phyloP scores from a whole-genome alignment of 139 green algal species.

The Zygnema circumcarinatum region DNA sequence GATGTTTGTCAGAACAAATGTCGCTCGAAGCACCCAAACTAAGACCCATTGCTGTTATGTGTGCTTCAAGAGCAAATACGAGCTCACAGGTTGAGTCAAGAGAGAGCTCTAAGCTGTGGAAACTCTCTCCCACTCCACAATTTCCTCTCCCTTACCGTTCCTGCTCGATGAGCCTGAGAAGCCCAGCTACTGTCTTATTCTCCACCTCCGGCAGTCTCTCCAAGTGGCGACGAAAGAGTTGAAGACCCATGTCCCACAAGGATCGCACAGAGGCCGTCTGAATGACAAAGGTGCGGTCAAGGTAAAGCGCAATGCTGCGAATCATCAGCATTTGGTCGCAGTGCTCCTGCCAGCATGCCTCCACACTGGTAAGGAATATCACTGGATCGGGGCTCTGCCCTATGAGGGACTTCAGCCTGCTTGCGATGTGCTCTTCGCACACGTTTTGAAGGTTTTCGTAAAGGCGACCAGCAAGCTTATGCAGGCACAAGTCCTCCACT shows the following conservation, averaged over 20 bases:
- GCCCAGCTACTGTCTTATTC: conserved; percentile 37
- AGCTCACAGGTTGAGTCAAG: too few species aligned
- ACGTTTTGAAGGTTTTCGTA: conserved; percentile 80
- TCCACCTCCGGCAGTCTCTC: conserved; percentile 63
- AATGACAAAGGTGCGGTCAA: conserved; percentile 94
- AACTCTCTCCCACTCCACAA: too few species aligned
- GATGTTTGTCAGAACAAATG: conserved; percentile 27
- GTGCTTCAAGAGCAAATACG: too few species aligned
- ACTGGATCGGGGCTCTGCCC: conserved; percentile 67
- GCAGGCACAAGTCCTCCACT: conserved; percentile 93
- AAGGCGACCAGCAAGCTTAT: conserved; percentile 83
- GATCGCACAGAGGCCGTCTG: conserved; percentile 68
- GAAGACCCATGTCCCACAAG: conserved; percentile 94
- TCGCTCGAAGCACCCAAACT: too few species aligned
- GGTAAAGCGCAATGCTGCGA: conserved; percentile 93
- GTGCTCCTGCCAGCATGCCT: conserved; percentile 79
- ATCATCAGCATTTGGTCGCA: conserved; percentile 81
- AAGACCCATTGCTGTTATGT: too few species aligned
- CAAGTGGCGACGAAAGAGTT: conserved; percentile 84
- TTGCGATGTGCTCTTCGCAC: conserved; percentile 76
- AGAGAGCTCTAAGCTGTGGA: too few species aligned
- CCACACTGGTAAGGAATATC: conserved; percentile 78
- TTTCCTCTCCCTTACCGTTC: conserved; percentile 59
- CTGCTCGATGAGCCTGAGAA: conserved; percentile 50
- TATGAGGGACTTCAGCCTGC: conserved; percentile 65